A percentile compares a stretch with the other conserved stretches of the same genome.
phyloP scores from a whole-genome alignment of 371 early-diverging fungal species.

The Thermomucor indicae-seudaticae region DNA sequence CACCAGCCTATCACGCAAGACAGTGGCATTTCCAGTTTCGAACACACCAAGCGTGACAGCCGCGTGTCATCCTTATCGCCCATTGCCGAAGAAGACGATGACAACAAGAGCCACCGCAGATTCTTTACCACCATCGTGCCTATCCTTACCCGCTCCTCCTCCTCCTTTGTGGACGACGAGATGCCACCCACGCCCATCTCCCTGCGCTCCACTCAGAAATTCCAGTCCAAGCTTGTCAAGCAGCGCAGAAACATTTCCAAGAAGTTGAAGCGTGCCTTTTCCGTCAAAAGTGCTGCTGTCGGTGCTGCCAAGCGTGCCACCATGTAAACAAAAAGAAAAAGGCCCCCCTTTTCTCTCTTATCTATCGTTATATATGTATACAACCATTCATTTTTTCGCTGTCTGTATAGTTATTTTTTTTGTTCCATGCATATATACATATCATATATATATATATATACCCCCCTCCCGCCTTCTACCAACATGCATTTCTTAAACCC shows the following conservation, averaged over 20 bases:
- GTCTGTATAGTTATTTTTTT: neutral
- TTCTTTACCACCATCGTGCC: neutral
- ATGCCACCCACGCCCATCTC: conserved; percentile 7
- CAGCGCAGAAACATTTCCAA: conserved; percentile 3
- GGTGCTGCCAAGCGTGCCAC: conserved; percentile 1
- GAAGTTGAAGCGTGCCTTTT: conserved; percentile 11
- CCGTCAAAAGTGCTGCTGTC: neutral
- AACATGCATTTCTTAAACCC: too few species aligned
- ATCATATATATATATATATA: neutral
- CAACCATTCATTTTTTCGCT: neutral
- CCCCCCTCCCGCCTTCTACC: too few species aligned
- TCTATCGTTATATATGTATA: neutral
- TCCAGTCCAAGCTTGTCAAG: conserved; percentile 1
- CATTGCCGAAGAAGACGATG: neutral
- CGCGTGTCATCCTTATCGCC: neutral
- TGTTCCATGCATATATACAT: neutral
- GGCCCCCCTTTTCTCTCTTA: too few species aligned
- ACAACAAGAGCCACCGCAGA: neutral
- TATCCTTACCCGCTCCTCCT: neutral
- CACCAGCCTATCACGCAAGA: neutral
- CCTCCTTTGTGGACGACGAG: neutral
- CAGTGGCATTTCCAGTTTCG: neutral
- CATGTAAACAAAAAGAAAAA: too few species aligned
- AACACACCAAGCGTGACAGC: conserved; percentile 3
- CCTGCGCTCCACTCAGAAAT: conserved; percentile 1